These are phyloP conservation scores for Kwoniella sp. DNA, from an alignment of 768 basidiomycete genomes.

Conservation along the genomic window DNA sequence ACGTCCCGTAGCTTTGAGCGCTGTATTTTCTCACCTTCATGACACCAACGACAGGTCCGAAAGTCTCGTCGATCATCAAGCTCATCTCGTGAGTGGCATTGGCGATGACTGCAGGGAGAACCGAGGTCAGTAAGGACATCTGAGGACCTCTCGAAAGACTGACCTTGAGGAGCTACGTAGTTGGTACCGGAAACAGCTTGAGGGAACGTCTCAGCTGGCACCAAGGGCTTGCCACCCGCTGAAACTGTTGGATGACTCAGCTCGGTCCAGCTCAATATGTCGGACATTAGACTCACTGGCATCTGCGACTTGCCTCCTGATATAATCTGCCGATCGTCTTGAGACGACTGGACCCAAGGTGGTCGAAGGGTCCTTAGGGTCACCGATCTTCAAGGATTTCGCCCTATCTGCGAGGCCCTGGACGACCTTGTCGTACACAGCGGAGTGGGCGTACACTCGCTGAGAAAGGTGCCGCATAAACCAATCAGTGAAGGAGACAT, in stretches of 20 bases:
- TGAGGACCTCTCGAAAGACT: too few relatives aligned
- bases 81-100: slow-evolving; percentile 71
- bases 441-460: slow-evolving; percentile 89
- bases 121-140: too few relatives aligned
- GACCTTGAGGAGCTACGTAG: too few relatives aligned
- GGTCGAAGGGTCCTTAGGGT: slow-evolving; percentile 70
- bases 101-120: slow-evolving; percentile 62
- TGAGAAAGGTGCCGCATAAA: too few relatives aligned
- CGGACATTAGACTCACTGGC: slow-evolving; percentile 62
- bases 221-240: too few relatives aligned
- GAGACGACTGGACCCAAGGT: slow-evolving; percentile 90
- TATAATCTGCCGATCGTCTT: slow-evolving; percentile 74
- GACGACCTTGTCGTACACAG: slow-evolving; percentile 74
- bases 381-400: slow-evolving; percentile 62
- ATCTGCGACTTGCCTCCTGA: slow-evolving; percentile 77
- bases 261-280: too few relatives aligned
- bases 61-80: slow-evolving; percentile 83
- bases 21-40: slow-evolving; percentile 63
- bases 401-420: slow-evolving; percentile 26
- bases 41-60: slow-evolving; percentile 87
- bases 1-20: too few relatives aligned
- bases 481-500: too few relatives aligned
- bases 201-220: too few relatives aligned
- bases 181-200: too few relatives aligned
- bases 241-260: too few relatives aligned